Evolutionary conservation across 1,139 yeast genomes (phyloP), one percentile per base, ranked within the genome.

Genomic region (Blastobotrys proliferans): DNA sequence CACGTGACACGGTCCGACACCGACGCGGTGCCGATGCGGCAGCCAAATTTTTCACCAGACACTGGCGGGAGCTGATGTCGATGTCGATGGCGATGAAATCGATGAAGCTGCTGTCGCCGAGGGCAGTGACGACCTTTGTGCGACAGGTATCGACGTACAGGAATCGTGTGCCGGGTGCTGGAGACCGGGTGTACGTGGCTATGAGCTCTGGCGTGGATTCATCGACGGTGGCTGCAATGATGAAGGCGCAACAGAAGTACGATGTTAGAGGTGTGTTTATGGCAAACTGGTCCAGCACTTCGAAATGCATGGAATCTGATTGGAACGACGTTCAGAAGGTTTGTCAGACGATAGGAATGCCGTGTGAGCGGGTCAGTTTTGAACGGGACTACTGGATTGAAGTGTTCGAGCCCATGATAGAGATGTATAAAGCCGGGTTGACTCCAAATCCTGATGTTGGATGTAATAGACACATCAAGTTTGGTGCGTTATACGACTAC

Each of bases 121-220:
- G n/a, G n/a, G n/a, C n/a, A n/a, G n/a, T n/a, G n/a, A n/a, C n/a
- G n/a, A n/a, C n/a, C n/a, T n/a, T n/a, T n/a, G n/a, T n/a, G n/a
- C n/a, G n/a, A n/a, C n/a, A n/a, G n/a, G n/a, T n/a, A n/a, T n/a
- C n/a, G 10, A 24, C 30, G 9, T 27, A 27, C 13, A 8, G 21
- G 5, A 30, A 30, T 9, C 28, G 41, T 13, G 17, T 19, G 10
- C 36, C 41, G 10, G 11, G 25, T 24, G 6, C 5, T 14, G 30
- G 16, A 11, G 49, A 46, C 56, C 76, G 72, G 41, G 74, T 92
- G 18, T 69, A 84, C 27, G 77, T 92, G 2, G 96, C 97, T 18
- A 87, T 92, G 97, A 87, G 96, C 1, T 84, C 95, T 0, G 99
- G 99, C 0, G 97, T 92, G 0, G 98, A 92, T 62, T 88, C 97